Conservation (phyloP, 441 rosid genomes). For the Erodium moschatum region DNA sequence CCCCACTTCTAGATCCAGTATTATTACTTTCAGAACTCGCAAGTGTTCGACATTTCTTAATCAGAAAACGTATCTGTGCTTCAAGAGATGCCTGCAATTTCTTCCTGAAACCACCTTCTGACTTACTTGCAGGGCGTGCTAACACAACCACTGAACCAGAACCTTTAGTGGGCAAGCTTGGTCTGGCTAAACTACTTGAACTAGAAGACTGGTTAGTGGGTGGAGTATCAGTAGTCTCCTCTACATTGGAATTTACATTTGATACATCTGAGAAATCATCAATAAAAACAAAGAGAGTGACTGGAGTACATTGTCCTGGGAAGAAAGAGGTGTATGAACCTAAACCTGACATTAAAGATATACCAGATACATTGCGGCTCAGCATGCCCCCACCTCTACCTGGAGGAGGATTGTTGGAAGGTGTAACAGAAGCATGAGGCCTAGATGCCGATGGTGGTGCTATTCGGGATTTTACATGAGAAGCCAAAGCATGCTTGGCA, state of each 20-base stretch:
- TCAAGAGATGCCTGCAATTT: conserved; percentile 73
- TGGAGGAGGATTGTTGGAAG: conserved; percentile 36
- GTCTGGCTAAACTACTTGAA: conserved; percentile 38
- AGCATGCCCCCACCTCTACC: conserved; percentile 42
- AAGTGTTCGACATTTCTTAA: conserved; percentile 66
- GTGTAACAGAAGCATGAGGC: conserved; percentile 31
- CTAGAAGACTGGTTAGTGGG: conserved; percentile 35
- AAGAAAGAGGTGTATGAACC: conserved; percentile 54
- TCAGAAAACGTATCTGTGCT: conserved; percentile 63
- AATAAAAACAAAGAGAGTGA: conserved; percentile 53
- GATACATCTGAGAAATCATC: conserved; percentile 50
- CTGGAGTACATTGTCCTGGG: conserved; percentile 81
- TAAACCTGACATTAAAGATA: conserved; percentile 61
- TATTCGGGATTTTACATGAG: conserved; percentile 44
- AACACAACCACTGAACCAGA: conserved; percentile 68
- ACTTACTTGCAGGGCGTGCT: conserved; percentile 64
- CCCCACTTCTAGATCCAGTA: conserved; percentile 50
- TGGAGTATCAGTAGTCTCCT: conserved; percentile 41
- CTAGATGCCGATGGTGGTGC: conserved; percentile 41
- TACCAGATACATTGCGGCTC: conserved; percentile 45
- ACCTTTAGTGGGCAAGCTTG: conserved; percentile 43
- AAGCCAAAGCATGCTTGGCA: conserved; percentile 55
- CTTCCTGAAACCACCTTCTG: conserved; percentile 66
- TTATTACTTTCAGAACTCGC: conserved; percentile 50
- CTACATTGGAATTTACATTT: conserved; percentile 29